phyloP scores from a whole-genome alignment of 495 filamentous ascomycete genomes.

The Hypoxylon lenormandii region DNA sequence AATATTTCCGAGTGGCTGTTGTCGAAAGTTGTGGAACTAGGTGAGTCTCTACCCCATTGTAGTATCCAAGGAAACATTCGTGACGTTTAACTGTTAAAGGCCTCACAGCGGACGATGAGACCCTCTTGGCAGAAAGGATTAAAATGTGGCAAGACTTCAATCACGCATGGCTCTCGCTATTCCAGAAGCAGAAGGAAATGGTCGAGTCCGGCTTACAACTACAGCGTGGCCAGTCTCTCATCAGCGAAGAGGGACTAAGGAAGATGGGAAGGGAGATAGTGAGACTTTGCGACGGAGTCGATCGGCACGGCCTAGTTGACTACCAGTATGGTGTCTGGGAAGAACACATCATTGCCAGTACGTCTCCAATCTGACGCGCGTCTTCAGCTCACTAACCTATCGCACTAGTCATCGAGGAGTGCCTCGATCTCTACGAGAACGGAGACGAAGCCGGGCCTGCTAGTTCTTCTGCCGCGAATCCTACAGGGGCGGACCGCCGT shows the following conservation, averaged over 20 bases:
- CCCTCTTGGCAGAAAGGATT: slow-evolving; percentile 75
- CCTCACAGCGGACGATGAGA: slow-evolving; percentile 74
- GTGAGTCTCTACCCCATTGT: slow-evolving; percentile 65
- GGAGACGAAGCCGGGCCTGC: slow-evolving; percentile 50
- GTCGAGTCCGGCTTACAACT: slow-evolving; percentile 70
- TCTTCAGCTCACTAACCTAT: slow-evolving; percentile 24
- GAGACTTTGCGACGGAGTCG: slow-evolving; percentile 83
- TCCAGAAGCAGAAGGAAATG: slow-evolving; percentile 88
- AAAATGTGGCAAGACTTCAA: slow-evolving; percentile 96
- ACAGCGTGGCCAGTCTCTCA: slow-evolving; percentile 71
- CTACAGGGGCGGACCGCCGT: slow-evolving; percentile 27
- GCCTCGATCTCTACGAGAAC: slow-evolving; percentile 69
- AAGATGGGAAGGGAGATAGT: slow-evolving; percentile 85
- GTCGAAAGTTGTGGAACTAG: slow-evolving; percentile 81
- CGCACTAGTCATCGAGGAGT: slow-evolving; percentile 72
- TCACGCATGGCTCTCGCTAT: slow-evolving; percentile 86
- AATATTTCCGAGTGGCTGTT: slow-evolving; percentile 88
- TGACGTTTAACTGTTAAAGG: slow-evolving; percentile 48
- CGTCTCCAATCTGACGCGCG: slow-evolving; percentile 49
- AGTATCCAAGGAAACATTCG: slow-evolving; percentile 33
- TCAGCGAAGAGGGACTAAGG: slow-evolving; percentile 76
- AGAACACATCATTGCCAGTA: slow-evolving; percentile 87
- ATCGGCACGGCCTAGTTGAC: slow-evolving; percentile 90
- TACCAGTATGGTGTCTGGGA: slow-evolving; percentile 98
- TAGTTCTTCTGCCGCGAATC: slow-evolving; percentile 35